Evolutionary conservation across 2,329 filamentous ascomycete genomes (phyloP), one percentile per base, ranked within the genome.

Genomic region (Penicillium sp.): DNA sequence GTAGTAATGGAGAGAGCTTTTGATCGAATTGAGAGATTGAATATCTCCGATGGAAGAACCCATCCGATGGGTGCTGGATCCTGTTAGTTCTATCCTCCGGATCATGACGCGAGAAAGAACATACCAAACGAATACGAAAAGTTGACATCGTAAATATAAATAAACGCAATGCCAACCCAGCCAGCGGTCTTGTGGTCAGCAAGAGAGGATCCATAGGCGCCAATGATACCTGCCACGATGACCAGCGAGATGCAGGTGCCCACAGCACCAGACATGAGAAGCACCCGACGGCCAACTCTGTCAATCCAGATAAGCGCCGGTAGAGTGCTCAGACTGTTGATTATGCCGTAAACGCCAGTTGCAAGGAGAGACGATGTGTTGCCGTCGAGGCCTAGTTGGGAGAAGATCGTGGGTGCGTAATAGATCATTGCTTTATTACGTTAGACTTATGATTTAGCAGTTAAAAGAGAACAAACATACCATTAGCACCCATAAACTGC

Each of bases 401-500:
- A 62, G 60, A 80, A 80, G 16, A 80, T 77, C 1, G 70, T 77
- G 0, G 78, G 77, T 0, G 77, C 76, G 52, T 79, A 80, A 64
- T 79, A 79, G 20, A 80, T 78, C 50, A 80, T 69, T 0, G 76
- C 68, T 71, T 33, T 23, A n/a, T 1, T 14, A 42, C 12, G 33
- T 46, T 12, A 23, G 14, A 40, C 12, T 26, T 5, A 28, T 8
- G 43, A 42, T n/a, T 33, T 3, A 59, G 8, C 21, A 6, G 6
- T 3, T 18, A 30, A 1, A 40, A 47, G 26, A 23, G 5, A 24
- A 24, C 11, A 16, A 21, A 60, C 59, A 40, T 55, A 72, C 69
- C 76, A 52, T 79, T 79, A 61, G 72, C 74, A 0, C 76, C 77
- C 64, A 74, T 76, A 50, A 78, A 78, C 46, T 83, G 77, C 60